Base-by-base conservation (phyloP, 768 basidiomycete species). In the Obba rivulosa region DNA sequence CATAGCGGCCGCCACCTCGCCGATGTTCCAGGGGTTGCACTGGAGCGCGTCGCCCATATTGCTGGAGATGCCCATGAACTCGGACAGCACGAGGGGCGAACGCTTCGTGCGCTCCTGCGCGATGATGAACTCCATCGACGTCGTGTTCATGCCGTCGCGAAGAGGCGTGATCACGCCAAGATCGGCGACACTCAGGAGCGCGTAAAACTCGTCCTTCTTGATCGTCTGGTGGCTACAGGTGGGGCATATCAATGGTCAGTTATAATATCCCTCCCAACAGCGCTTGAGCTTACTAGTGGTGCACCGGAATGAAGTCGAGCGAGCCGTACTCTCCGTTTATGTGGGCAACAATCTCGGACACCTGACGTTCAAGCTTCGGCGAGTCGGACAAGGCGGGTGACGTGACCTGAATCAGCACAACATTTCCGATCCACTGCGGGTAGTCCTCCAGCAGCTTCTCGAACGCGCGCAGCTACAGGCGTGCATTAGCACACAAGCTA, bases 61-160 rank as follows among this genome's bases (percentile, higher is more conserved):
- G 59, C 88, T 84, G 45, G 90, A 88, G 58, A 96, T 96, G 9
- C 95, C 95, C 88, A 96, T 96, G 62, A 98, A 98, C 69, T 99
- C 95, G 61, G 89, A 92, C 46, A 99, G 72, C 51, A 97, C 87
- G 44, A 93, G 80, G 0, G 95, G 93, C 31, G 81, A 84, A 67
- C 81, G 82, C 62, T 86, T 85, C 44, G 90, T 87, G 58, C 74
- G 76, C 57, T 87, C 80, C 68, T 99, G 95, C 28, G 93, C 92
- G 52, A 98, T 87, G 23, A 95, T 87, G 66, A 94, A 97, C 67
- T 98, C 95, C 92, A 96, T 95, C 44, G 85, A 87, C 0, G 94
- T 96, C 13, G 95, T 97, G 75, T 99, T 99, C 96, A 98, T 98
- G 5, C 95, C 96, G 62, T 99, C 95, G 28, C 95, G 81, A 7